phyloP scores from a whole-genome alignment of 2,329 filamentous ascomycete genomes.

The Cladosporium austrohemisphaericum region DNA sequence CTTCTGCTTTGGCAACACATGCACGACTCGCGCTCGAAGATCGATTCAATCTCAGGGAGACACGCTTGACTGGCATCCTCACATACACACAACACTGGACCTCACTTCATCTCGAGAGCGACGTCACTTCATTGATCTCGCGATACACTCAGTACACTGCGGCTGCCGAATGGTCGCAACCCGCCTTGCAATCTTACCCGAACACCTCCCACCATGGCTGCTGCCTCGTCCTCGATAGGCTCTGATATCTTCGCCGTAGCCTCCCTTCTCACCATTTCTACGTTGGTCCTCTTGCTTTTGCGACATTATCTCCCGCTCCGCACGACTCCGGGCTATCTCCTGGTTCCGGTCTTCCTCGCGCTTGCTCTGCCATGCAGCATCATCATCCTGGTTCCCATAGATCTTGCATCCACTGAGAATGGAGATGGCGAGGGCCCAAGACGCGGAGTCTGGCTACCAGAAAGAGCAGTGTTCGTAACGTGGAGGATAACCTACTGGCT shows the following conservation, averaged over 20 bases:
- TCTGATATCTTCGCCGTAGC: constrained; percentile 74
- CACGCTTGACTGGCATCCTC: neutral
- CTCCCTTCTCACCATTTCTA: constrained; percentile 69
- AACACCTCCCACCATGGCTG: constrained; percentile 35
- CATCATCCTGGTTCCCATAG: constrained; percentile 88
- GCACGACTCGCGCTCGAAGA: too few species aligned
- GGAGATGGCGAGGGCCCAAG: constrained; percentile 40
- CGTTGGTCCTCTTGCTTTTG: constrained; percentile 76
- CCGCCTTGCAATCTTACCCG: neutral
- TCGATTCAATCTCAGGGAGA: neutral
- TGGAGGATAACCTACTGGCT: constrained; percentile 98
- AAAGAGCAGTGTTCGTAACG: constrained; percentile 72
- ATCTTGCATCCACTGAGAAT: constrained; percentile 76
- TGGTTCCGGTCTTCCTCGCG: constrained; percentile 93
- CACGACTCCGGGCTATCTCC: constrained; percentile 82
- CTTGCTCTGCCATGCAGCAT: constrained; percentile 88
- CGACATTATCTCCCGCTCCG: constrained; percentile 88
- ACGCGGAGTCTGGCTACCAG: constrained; percentile 82
- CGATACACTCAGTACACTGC: neutral
- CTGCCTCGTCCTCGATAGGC: constrained; percentile 61
- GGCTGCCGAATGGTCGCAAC: constrained; percentile 13
- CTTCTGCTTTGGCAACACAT: too few species aligned
- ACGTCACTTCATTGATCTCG: too few species aligned
- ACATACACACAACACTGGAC: too few species aligned
- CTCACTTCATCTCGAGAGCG: too few species aligned